Evolutionary conservation across 495 filamentous ascomycete species (phyloP), one percentile per base, ranked within the genome.

Genomic region (Podospora appendiculata): DNA sequence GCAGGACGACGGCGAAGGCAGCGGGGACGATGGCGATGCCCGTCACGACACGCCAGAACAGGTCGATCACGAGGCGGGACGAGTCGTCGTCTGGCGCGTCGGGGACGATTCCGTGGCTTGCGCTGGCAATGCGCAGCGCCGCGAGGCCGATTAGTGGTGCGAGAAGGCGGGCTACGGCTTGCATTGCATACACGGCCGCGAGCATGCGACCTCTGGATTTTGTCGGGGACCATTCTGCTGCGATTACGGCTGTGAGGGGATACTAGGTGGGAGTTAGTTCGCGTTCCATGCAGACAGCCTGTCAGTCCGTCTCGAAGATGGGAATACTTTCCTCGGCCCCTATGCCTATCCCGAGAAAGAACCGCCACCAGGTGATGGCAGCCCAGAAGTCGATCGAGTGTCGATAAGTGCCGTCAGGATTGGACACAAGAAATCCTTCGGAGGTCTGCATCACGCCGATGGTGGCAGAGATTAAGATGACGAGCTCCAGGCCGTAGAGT

Each of bases 41-140:
- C 53, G 86, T 82, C n/a, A 83, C 70, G 3, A 73, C 61, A 48
- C 84, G 73, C 84, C 83, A 88, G 70, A 87, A 82, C 64, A 79
- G 78, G 64, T 87, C 84, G 1, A 83, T 57, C 6, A 51, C 48
- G 3, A 35, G 47, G 34, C 55, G 51, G 8, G 64, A 58, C 56
- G 75, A 77, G 59, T 79, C 63, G 18, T 70, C 68, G 44, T 66
- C 47, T 2, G 83, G 73, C 4, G 75, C 76, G 44, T 77, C 72
- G 9, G 32, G 45, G 16, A 40, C 25, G n/a, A 49, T 7, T 5
- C 52, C 52, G 36, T 48, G 36, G 9, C 9, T n/a, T 16, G n/a
- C 34, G 44, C 54, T 52, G 12, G 35, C 33, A 6, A 18, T 18
- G 12, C 43, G 17, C 8, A 81, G 42, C 12, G 76, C 76, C 12